phyloP scores from a whole-genome alignment of 305 asterid species.

The Fraxinus greggii region DNA sequence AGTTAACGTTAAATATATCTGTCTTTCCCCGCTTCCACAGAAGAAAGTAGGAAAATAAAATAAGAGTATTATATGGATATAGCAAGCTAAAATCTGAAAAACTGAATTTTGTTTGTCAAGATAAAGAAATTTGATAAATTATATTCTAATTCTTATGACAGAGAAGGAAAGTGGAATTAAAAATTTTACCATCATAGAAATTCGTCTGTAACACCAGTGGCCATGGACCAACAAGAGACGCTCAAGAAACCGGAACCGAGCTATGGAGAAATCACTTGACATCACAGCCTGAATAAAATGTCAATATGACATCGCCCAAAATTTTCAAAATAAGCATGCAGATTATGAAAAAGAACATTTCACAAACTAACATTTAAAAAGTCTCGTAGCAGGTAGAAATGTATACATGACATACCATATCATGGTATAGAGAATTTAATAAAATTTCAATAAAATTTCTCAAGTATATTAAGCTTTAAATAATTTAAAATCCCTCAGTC shows the following conservation, averaged over 20 bases:
- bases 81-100: not conserved
- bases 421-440: not conserved
- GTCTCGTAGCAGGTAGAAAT: not conserved
- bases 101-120: not conserved
- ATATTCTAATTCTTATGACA: not conserved
- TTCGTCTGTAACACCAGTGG: slow-evolving; percentile 97
- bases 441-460: not conserved
- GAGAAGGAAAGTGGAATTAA: not conserved
- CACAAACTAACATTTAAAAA: not conserved
- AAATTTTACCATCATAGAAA: slow-evolving; percentile 74
- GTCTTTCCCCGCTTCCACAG: not conserved
- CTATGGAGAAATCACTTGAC: slow-evolving; percentile 89
- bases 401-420: not conserved
- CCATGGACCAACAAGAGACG: slow-evolving; percentile 91
- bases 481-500: not conserved
- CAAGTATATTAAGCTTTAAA: not conserved
- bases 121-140: not conserved
- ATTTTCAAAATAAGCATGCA: not conserved
- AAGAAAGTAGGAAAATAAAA: not conserved
- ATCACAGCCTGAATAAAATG: slow-evolving; percentile 66
- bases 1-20: not conserved
- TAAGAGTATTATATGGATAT: not conserved
- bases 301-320: slow-evolving; percentile 16
- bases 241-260: slow-evolving; percentile 90
- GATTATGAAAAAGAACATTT: not conserved